Base-by-base conservation (phyloP, 2,329 filamentous ascomycete species). In the Penicillium italicum region DNA sequence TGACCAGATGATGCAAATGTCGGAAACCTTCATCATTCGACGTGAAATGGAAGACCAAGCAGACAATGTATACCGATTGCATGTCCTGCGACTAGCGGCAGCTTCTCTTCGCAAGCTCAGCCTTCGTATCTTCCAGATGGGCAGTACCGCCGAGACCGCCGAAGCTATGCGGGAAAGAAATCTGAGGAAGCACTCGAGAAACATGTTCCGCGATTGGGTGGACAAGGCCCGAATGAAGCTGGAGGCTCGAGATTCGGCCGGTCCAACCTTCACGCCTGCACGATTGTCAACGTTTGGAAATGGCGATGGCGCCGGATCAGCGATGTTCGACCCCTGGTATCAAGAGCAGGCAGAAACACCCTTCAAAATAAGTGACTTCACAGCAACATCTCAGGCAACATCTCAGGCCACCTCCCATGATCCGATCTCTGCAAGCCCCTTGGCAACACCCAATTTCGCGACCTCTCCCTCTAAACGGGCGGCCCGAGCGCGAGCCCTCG, bases 121-220 rank as follows among this genome's bases (percentile, higher is more conserved):
- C 50, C 80, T 84, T 70, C 78, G 78, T 8, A 72, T 82, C 2
- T 85, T 85, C 70, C 81, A 83, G 38, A 71, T 82, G 5, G 74
- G 75, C 24, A 77, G 78, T 49, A 76, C 76, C 24, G 68, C 75
- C 10, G 78, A 84, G 54, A 82, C 76, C 38, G 81, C 82, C 0
- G 72, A 79, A 34, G 80, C 81, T 7, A 71, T 85, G 59, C 73
- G 75, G 47, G 75, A 79, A 18, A 73, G 82, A 18, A 83, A 80
- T 58, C 74, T 80, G 36, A 76, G 81, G 52, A 81, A 81, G 58
- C 83, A 85, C 66, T 71, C 79, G 28, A 76, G 80, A 53, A 77
- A 77, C 30, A 81, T 85, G 74, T 69, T 86, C 46, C 74, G 79
- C 24, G 77, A 80, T 57, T 86, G 83, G 83, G 65, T 74, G 12